Evolutionary conservation across 2,329 filamentous ascomycete species (phyloP), one percentile per base, ranked within the genome.

Genomic region (Fusarium compactum): DNA sequence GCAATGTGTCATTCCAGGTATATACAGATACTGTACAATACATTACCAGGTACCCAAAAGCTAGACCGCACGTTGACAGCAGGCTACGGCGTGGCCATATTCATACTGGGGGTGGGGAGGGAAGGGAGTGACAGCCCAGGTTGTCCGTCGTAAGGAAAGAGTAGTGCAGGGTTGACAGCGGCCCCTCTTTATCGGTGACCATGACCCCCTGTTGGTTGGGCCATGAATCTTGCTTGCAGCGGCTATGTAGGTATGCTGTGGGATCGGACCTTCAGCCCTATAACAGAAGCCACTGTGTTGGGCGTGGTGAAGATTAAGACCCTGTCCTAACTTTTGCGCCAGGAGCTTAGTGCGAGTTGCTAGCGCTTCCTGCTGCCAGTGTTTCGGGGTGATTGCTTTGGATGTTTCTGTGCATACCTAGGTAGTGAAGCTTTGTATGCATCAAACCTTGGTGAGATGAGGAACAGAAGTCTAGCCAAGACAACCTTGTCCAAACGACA

Each of bases 181-280:
- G 56, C 43, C 63, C 61, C 58, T 58, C 54, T 48, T 58, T 32
- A 52, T 58, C 40, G 40, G 47, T 46, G 55, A 38, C 51, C 29
- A n/a, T 51, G 52, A 11, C 47, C 52, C 68, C 58, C 67, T 47
- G 56, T 46, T 55, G 52, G 24, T 32, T 48, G 45, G 47, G 56
- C 43, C 59, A 65, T 71, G 67, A 64, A 65, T 69, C 67, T 71
- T 70, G 67, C 46, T 52, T 70, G 68, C 52, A 59, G 52, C 40
- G 44, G 56, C 51, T 67, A 58, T 52, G 24, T 59, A 41, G 56
- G 47, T 67, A 54, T 52, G 24, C 57, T 41, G 44, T 38, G 50
- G 67, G 51, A 60, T 67, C 67, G 58, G 32, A 25, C 40, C 40
- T 44, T 70, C 68, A 70, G 68, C 68, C 68, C 68, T 70, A 70